Evolutionary conservation across 2,329 filamentous ascomycete species (phyloP).

Genomic region (Ophiostoma ulmi): DNA sequence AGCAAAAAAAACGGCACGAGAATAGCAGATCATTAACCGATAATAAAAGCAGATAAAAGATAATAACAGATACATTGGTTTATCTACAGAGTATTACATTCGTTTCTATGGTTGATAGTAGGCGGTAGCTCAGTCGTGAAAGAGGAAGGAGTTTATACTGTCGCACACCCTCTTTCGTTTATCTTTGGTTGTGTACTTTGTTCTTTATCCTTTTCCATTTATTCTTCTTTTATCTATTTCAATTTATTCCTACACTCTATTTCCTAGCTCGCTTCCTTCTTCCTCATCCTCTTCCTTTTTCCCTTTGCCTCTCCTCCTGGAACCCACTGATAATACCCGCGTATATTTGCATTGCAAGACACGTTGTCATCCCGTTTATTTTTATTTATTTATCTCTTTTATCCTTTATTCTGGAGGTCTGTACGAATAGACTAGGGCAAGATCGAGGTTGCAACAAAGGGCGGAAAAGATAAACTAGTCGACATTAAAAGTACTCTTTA

Average conservation of each 20-base stretch:
- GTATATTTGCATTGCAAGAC: not conserved
- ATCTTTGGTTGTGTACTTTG: not conserved
- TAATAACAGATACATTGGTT: not conserved
- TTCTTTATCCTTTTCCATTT: not conserved
- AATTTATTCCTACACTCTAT: not conserved
- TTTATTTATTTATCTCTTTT: not conserved
- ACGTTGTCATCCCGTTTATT: not conserved
- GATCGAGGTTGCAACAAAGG: not conserved
- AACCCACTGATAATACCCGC: slow-evolving; percentile 7
- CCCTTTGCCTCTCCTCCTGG: not conserved
- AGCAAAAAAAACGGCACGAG: not conserved
- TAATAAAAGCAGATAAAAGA: not conserved
- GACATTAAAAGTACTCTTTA: not conserved
- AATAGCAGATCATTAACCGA: not conserved
- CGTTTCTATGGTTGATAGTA: not conserved
- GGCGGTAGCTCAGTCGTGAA: slow-evolving; percentile 9
- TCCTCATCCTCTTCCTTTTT: not conserved
- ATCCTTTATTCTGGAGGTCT: too few species aligned
- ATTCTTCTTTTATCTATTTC: not conserved
- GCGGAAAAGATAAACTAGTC: not conserved
- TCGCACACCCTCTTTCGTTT: slow-evolving; percentile 17
- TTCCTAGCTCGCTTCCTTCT: not conserved
- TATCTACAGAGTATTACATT: not conserved
- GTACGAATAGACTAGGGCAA: not conserved
- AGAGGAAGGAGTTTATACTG: slow-evolving; percentile 22